A percentile compares a stretch with the other conserved stretches of the same genome.
These are phyloP conservation scores for Coemansia sp. DNA, from an alignment of 192 early-diverging fungal genomes.

Conservation along the genomic window DNA sequence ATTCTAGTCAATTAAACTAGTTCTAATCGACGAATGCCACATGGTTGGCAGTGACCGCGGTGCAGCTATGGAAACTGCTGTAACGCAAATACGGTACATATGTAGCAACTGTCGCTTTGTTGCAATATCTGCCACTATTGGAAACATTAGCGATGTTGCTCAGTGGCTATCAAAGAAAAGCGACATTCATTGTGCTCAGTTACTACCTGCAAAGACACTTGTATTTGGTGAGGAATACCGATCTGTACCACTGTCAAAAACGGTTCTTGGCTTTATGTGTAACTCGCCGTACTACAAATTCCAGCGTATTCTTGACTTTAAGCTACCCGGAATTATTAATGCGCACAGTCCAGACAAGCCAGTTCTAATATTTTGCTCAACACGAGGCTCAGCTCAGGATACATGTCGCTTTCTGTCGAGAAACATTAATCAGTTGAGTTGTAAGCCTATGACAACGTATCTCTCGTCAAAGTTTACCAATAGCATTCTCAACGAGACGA, in stretches of 20 bases:
- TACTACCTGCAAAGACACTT: constrained; percentile 13
- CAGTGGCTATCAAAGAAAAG: constrained; percentile 55
- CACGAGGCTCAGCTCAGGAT: constrained; percentile 45
- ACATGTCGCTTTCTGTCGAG: constrained; percentile 27
- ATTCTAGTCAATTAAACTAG: constrained; percentile 31
- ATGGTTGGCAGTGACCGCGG: constrained; percentile 61
- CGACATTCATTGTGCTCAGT: constrained; percentile 5
- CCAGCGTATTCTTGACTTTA: constrained; percentile 58
- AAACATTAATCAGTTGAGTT: constrained; percentile 13
- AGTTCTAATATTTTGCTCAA: constrained; percentile 48
- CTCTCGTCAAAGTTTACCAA: constrained; percentile 25
- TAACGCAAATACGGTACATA: constrained; percentile 49
- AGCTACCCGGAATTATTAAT: constrained; percentile 40
- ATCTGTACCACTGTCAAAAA: constrained; percentile 56
- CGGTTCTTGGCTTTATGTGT: constrained; percentile 54
- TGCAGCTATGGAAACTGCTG: constrained; percentile 61
- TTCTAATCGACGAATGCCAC: constrained; percentile 73
- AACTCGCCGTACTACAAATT: constrained; percentile 54
- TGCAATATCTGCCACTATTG: constrained; percentile 67
- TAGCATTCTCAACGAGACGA: constrained; percentile 35
- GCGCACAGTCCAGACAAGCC: constrained; percentile 25
- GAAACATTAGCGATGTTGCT: constrained; percentile 67
- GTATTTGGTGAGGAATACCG: constrained; percentile 73
- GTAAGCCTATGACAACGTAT: constrained; percentile 14
- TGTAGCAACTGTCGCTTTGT: constrained; percentile 43